Conservation (phyloP, 768 basidiomycete species). For the Boletus huronensis region DNA sequence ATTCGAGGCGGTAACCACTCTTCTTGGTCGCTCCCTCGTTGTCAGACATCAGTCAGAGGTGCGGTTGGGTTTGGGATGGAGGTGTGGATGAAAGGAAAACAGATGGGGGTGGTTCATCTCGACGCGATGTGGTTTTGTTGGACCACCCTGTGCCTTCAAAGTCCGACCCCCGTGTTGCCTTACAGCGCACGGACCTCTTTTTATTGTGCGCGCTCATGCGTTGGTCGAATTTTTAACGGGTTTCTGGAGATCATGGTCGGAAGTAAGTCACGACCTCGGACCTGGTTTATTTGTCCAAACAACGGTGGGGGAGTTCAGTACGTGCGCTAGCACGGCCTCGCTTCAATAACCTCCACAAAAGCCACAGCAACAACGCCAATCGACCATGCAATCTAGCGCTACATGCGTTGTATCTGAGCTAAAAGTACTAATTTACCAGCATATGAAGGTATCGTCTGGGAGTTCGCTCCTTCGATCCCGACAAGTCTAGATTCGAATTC, state of each 20-base stretch:
- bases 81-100: conserved; percentile 29
- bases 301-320: conserved; percentile 5
- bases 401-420: background rate
- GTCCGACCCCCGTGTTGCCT: conserved; percentile 33
- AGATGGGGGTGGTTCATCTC: conserved; percentile 36
- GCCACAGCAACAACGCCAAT: background rate
- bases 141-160: conserved; percentile 37
- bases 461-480: background rate
- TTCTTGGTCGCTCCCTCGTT: conserved; percentile 34
- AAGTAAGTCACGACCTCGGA: conserved; percentile 10
- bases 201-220: conserved; percentile 25
- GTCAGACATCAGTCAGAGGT: conserved; percentile 31
- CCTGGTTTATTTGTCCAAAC: conserved; percentile 33
- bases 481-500: conserved; percentile 12
- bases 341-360: background rate
- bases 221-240: conserved; percentile 13
- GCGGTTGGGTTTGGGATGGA: conserved; percentile 15
- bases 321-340: background rate
- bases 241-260: conserved; percentile 10
- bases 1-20: conserved; percentile 73
- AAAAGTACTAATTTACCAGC: conserved; percentile 5
- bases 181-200: conserved; percentile 36
- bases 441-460: conserved; percentile 3
- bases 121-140: conserved; percentile 39
- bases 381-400: background rate